These are phyloP conservation scores for Ceratopteris richardii DNA, from an alignment of 75 land plant species.

Conservation along the genomic window DNA sequence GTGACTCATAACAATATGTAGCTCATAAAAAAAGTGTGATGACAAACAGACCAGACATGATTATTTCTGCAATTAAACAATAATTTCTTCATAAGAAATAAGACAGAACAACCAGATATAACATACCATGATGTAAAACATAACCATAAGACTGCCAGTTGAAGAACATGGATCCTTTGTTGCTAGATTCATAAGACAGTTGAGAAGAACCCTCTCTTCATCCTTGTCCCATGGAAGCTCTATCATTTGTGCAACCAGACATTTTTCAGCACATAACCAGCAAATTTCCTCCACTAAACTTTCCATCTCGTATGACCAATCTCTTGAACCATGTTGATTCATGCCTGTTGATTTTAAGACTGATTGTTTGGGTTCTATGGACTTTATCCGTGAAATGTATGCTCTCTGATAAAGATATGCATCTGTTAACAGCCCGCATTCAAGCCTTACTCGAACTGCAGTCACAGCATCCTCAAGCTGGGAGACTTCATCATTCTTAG, in stretches of 20 bases:
- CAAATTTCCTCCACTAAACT: slow-evolving; percentile 79
- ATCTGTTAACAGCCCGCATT: slow-evolving; percentile 86
- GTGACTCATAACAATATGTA: too few relatives aligned
- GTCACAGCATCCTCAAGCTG: slow-evolving; percentile 79
- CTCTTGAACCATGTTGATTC: slow-evolving; percentile 4
- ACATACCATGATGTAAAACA: slow-evolving; percentile 81
- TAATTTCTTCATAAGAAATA: too few relatives aligned
- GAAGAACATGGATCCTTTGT: slow-evolving; percentile 44
- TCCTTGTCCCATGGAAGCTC: slow-evolving; percentile 79
- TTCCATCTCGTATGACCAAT: slow-evolving; percentile 51
- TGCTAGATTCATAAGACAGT: slow-evolving; percentile 55
- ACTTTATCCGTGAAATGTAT: slow-evolving; percentile 35
- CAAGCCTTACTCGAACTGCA: slow-evolving; percentile 75
- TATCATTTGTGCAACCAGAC: slow-evolving; percentile 61
- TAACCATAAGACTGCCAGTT: slow-evolving; percentile 78
- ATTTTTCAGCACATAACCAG: slow-evolving; percentile 58
- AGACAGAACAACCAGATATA: too few relatives aligned
- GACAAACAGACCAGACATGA: too few relatives aligned
- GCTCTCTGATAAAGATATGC: slow-evolving; percentile 82
- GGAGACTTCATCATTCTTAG: slow-evolving; percentile 13
- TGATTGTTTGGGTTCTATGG: not conserved
- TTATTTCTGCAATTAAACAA: too few relatives aligned
- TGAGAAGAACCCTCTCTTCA: slow-evolving; percentile 73
- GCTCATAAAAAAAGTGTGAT: too few relatives aligned
- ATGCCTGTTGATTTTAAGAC: slow-evolving; percentile 4